These are phyloP conservation scores for Bidens hawaiensis DNA, from an alignment of 140 eudicot species.

Conservation along the genomic window DNA sequence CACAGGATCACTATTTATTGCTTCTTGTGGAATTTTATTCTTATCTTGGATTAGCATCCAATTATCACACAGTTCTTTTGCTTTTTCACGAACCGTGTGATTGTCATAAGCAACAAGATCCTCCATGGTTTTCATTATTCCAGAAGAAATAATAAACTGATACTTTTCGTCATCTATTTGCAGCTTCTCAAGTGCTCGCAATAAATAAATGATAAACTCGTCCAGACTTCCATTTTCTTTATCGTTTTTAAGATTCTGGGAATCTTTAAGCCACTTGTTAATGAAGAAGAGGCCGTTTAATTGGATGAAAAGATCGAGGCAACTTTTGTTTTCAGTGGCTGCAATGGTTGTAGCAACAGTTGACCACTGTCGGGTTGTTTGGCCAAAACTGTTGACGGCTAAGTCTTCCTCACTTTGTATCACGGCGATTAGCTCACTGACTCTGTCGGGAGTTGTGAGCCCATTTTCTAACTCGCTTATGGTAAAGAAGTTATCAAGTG, in stretches of 20 bases:
- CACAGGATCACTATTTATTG: slow-evolving; percentile 10
- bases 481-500: slow-evolving; percentile 73
- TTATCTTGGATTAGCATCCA: slow-evolving; percentile 35
- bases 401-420: slow-evolving; percentile 44
- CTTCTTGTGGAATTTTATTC: slow-evolving; percentile 24
- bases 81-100: slow-evolving; percentile 36
- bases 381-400: slow-evolving; percentile 34
- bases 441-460: slow-evolving; percentile 55
- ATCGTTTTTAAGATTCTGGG: slow-evolving; percentile 28
- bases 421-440: slow-evolving; percentile 49
- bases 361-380: slow-evolving; percentile 60
- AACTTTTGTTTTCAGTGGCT: slow-evolving; percentile 55
- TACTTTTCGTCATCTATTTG: slow-evolving; percentile 31
- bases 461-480: slow-evolving; percentile 70
- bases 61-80: slow-evolving; percentile 45
- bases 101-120: slow-evolving; percentile 41
- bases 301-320: slow-evolving; percentile 58
- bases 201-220: slow-evolving; percentile 35
- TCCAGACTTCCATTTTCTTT: slow-evolving; percentile 16
- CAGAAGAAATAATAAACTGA: slow-evolving; percentile 36
- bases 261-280: slow-evolving; percentile 58
- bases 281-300: slow-evolving; percentile 57
- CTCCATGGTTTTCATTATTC: slow-evolving; percentile 41
- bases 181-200: slow-evolving; percentile 52
- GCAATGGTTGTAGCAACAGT: slow-evolving; percentile 56